phyloP scores from a whole-genome alignment of 352 stramenopile species.

The Phytophthora vignae region DNA sequence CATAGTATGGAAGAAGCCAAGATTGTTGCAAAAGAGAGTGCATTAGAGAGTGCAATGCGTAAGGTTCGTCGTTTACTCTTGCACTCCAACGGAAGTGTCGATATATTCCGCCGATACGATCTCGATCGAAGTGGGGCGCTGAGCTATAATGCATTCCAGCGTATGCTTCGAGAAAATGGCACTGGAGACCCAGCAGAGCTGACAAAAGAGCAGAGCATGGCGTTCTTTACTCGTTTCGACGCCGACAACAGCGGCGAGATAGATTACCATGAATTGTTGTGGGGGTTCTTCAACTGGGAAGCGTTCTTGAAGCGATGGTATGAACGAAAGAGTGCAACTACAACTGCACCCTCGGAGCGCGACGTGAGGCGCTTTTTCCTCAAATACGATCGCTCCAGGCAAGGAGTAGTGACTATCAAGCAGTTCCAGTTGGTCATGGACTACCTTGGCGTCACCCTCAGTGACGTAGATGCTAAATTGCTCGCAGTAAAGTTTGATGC shows the following conservation, averaged over 20 bases:
- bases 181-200: constrained; percentile 30
- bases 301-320: constrained; percentile 69
- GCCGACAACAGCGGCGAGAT: constrained; percentile 54
- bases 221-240: constrained; percentile 62
- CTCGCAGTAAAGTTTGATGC: constrained; percentile 60
- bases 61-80: constrained; percentile 63
- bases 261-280: constrained; percentile 69
- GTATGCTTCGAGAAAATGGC: constrained; percentile 40
- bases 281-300: constrained; percentile 69
- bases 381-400: constrained; percentile 48
- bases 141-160: constrained; percentile 53
- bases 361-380: constrained; percentile 51
- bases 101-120: constrained; percentile 61
- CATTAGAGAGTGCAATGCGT: constrained; percentile 57
- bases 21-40: constrained; percentile 33
- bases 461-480: constrained; percentile 54
- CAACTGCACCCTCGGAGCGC: constrained; percentile 2
- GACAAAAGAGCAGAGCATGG: constrained; percentile 49
- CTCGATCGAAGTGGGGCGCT: constrained; percentile 55
- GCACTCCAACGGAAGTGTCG: constrained; percentile 28
- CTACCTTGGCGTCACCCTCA: constrained; percentile 57
- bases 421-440: constrained; percentile 68
- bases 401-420: constrained; percentile 44
- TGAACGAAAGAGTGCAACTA: constrained; percentile 40
- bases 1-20: constrained; percentile 40